A percentile compares a stretch with the other conserved stretches of the same genome.
phyloP scores from a whole-genome alignment of 768 basidiomycete species.

The Hygrophoropsis aurantiaca region DNA sequence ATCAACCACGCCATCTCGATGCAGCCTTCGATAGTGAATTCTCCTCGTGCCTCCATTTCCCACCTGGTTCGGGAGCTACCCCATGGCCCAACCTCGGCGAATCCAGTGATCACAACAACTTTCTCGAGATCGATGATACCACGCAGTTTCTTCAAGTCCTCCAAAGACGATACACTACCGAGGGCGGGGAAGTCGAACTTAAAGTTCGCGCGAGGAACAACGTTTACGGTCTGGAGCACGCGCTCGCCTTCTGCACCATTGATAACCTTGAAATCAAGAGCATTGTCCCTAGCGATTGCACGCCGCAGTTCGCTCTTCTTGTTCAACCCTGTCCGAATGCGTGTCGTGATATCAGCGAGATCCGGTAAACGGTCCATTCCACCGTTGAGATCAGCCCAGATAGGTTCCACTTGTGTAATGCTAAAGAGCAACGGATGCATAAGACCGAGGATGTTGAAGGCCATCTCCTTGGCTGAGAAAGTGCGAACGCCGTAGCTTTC shows the following conservation, averaged over 20 bases:
- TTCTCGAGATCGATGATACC: conserved; percentile 95
- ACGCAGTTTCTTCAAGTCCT: conserved; percentile 74
- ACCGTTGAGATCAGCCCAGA: conserved; percentile 98
- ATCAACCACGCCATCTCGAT: conserved; percentile 99
- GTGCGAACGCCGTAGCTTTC: conserved; percentile 94
- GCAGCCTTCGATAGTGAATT: conserved; percentile 95
- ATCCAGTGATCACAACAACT: conserved; percentile 94
- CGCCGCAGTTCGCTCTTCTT: conserved; percentile 91
- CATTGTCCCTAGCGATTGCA: conserved; percentile 90
- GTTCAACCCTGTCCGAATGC: conserved; percentile 79
- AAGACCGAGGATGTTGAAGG: conserved; percentile 98
- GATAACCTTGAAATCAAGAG: conserved; percentile 91
- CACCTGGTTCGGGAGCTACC: conserved; percentile 96
- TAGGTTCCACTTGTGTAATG: conserved; percentile 98
- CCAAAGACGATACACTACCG: conserved; percentile 67
- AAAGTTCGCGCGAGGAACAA: conserved; percentile 98
- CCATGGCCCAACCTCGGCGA: conserved; percentile 98
- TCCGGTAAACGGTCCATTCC: conserved; percentile 98
- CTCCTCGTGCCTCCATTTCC: conserved; percentile 99
- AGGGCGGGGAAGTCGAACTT: conserved; percentile 89
- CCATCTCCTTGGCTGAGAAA: conserved; percentile 99
- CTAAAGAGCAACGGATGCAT: conserved; percentile 99
- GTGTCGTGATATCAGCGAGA: conserved; percentile 85
- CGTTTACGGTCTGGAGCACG: conserved; percentile 86
- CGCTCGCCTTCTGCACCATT: conserved; percentile 92